phyloP scores from a whole-genome alignment of 495 filamentous ascomycete genomes.

The Aspergillus heteromorphus region DNA sequence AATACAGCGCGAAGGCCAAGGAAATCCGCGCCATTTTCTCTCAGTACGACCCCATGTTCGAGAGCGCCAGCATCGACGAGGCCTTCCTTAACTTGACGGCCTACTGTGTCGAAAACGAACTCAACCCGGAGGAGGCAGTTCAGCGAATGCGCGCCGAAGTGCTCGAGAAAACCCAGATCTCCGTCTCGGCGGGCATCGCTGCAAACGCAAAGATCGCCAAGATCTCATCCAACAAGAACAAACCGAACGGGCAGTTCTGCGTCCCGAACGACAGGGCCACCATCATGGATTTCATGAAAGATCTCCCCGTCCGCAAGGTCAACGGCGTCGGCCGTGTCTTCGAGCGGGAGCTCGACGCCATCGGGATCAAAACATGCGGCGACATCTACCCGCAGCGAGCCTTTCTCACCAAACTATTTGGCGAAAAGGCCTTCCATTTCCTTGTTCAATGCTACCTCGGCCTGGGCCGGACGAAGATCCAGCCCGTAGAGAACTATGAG shows the following conservation, averaged over 20 bases:
- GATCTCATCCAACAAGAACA: conserved; percentile 90
- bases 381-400: conserved; percentile 77
- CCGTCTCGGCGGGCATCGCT: conserved; percentile 90
- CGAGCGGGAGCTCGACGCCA: conserved; percentile 82
- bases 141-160: conserved; percentile 72
- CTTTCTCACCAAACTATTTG: conserved; percentile 71
- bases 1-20: conserved; percentile 85
- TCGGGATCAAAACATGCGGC: conserved; percentile 84
- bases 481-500: conserved; percentile 84
- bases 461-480: conserved; percentile 78
- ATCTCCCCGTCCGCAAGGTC: conserved; percentile 79
- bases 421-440: conserved; percentile 86
- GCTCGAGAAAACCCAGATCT: conserved; percentile 71
- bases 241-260: conserved; percentile 88
- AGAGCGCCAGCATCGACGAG: conserved; percentile 92
- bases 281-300: conserved; percentile 80
- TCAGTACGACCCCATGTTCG: conserved; percentile 83
- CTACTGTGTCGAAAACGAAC: conserved; percentile 65
- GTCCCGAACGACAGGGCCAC: conserved; percentile 63
- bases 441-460: conserved; percentile 80
- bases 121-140: conserved; percentile 68
- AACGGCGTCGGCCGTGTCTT: conserved; percentile 93
- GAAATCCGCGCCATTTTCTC: conserved; percentile 81
- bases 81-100: conserved; percentile 94
- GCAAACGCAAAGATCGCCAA: conserved; percentile 92